Conservation (phyloP, 306 rosid species). For the Dryas alaskensis region DNA sequence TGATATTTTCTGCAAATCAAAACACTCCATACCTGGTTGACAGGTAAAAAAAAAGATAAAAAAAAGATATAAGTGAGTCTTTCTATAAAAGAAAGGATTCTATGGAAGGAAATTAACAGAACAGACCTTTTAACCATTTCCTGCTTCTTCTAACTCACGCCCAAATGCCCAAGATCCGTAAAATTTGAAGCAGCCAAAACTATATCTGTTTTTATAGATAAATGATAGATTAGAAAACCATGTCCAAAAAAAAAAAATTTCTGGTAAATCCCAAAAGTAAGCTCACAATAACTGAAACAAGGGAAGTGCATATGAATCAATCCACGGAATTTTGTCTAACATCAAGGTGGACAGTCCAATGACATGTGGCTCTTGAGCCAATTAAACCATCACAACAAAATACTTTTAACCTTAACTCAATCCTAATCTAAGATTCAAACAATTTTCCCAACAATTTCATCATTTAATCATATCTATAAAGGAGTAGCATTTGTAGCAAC, state of each 20-base stretch:
- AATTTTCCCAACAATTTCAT: background rate
- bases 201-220: slow-evolving; percentile 22
- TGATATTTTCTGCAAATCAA: slow-evolving; percentile 65
- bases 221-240: background rate
- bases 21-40: slow-evolving; percentile 66
- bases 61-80: slow-evolving; percentile 9
- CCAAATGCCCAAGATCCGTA: slow-evolving; percentile 28
- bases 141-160: slow-evolving; percentile 36
- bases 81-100: slow-evolving; percentile 12
- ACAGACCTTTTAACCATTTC: slow-evolving; percentile 80
- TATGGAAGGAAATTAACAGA: slow-evolving; percentile 1
- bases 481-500: background rate
- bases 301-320: background rate
- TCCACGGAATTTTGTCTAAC: background rate
- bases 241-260: background rate
- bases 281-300: background rate
- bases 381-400: background rate
- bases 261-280: background rate
- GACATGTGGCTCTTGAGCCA: background rate
- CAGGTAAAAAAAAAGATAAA: slow-evolving; percentile 12
- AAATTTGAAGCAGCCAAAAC: slow-evolving; percentile 16
- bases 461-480: background rate
- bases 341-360: background rate
- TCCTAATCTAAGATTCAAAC: background rate
- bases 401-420: background rate